phyloP scores from a whole-genome alignment of 1,284 basidiomycete species.

The Agaricales sp. region DNA sequence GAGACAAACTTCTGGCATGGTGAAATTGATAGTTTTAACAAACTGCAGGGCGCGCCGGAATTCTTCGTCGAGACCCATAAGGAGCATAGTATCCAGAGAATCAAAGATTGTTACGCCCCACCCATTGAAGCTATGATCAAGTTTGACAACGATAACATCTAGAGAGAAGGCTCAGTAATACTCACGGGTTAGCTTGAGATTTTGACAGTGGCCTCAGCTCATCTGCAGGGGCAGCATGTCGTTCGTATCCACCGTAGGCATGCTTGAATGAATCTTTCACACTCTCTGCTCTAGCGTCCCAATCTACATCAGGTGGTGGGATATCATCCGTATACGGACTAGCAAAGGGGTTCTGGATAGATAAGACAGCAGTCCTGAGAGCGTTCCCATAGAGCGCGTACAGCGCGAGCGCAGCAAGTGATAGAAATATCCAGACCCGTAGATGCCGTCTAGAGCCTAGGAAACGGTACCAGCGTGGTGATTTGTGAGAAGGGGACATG shows the following conservation, averaged over 20 bases:
- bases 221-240: conserved; percentile 46
- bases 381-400: not conserved
- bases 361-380: not conserved
- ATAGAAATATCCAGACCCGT: not conserved
- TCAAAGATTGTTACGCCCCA: conserved; percentile 86
- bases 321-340: not conserved
- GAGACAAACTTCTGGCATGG: conserved; percentile 22
- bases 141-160: not conserved
- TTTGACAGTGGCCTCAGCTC: conserved; percentile 49
- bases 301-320: conserved; percentile 15
- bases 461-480: not conserved
- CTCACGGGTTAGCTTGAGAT: conserved; percentile 39
- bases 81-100: conserved; percentile 79
- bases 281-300: conserved; percentile 42
- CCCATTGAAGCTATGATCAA: conserved; percentile 53
- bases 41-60: conserved; percentile 66
- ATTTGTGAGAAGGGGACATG: not conserved
- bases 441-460: not conserved
- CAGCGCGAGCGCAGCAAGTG: not conserved
- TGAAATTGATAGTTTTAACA: conserved; percentile 59
- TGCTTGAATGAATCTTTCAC: conserved; percentile 54
- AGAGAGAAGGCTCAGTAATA: conserved; percentile 1
- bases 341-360: not conserved
- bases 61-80: conserved; percentile 79
- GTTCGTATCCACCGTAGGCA: conserved; percentile 54